Evolutionary conservation across 2,329 filamentous ascomycete species (phyloP).

Genomic region (Graphiopsis chlorocephala): DNA sequence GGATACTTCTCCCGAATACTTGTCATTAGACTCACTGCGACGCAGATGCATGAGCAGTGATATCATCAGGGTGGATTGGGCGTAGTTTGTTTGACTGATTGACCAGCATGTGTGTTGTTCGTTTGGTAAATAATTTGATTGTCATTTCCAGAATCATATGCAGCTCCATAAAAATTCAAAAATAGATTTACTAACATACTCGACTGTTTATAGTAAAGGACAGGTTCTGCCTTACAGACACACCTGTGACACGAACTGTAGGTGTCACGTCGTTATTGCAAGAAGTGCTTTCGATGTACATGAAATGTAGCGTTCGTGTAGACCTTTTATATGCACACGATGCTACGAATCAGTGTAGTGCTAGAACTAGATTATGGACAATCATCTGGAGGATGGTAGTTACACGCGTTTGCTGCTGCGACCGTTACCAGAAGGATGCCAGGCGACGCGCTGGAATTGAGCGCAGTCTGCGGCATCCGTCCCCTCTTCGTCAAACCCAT

Average conservation of each 20-base stretch:
- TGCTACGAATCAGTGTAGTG: too few species aligned
- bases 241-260: not conserved
- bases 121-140: not conserved
- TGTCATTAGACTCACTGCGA: not conserved
- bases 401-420: too few species aligned
- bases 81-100: not conserved
- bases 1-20: not conserved
- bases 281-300: not conserved
- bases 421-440: too few species aligned
- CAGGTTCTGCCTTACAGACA: not conserved
- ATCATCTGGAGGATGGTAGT: too few species aligned
- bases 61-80: not conserved
- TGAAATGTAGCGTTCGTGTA: too few species aligned
- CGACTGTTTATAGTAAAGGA: not conserved
- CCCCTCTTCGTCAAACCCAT: conserved; percentile 70
- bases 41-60: not conserved
- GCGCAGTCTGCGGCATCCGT: too few species aligned
- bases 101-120: not conserved
- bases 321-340: too few species aligned
- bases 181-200: too few species aligned
- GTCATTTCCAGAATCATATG: not conserved
- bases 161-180: not conserved
- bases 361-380: too few species aligned
- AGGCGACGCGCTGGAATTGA: too few species aligned
- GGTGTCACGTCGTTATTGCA: not conserved